Conservation (phyloP, 2,329 filamentous ascomycete species). For the Penicillium sclerotigenum region DNA sequence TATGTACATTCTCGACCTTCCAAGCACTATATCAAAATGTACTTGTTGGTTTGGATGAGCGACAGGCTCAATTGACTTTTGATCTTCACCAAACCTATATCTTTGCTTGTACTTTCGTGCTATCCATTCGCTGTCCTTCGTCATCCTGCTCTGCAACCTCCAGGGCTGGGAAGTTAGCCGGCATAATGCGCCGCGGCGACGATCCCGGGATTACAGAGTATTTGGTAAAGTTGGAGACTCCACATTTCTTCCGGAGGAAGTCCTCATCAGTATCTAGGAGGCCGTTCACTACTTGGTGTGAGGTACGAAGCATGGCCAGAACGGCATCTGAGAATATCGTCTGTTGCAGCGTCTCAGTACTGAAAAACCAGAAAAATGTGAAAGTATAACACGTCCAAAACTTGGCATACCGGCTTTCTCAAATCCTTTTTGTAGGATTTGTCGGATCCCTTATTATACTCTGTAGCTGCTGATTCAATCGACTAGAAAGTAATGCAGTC, state of each 20-base stretch:
- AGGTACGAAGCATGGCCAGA: conserved; percentile 64
- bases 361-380: not conserved
- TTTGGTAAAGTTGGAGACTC: conserved; percentile 67
- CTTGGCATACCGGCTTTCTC: conserved; percentile 53
- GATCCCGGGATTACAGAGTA: conserved; percentile 67
- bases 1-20: not conserved
- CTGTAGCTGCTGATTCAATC: conserved; percentile 73
- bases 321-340: conserved; percentile 79
- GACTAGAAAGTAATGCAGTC: conserved; percentile 40
- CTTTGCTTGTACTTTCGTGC: conserved; percentile 43
- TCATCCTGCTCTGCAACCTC: conserved; percentile 75
- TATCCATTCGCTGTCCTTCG: conserved; percentile 70
- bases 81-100: conserved; percentile 12
- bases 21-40: not conserved
- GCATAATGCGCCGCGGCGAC: conserved; percentile 73
- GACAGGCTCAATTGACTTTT: not conserved
- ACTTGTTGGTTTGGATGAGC: not conserved
- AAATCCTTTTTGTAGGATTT: conserved; percentile 55
- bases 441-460: conserved; percentile 48
- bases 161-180: conserved; percentile 63
- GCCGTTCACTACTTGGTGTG: conserved; percentile 64
- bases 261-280: conserved; percentile 74
- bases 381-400: not conserved
- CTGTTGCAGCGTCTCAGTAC: conserved; percentile 13
- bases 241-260: conserved; percentile 63